These are phyloP conservation scores for Sphenostylis stenocarpa DNA, from an alignment of 306 rosid species.

Conservation along the genomic window DNA sequence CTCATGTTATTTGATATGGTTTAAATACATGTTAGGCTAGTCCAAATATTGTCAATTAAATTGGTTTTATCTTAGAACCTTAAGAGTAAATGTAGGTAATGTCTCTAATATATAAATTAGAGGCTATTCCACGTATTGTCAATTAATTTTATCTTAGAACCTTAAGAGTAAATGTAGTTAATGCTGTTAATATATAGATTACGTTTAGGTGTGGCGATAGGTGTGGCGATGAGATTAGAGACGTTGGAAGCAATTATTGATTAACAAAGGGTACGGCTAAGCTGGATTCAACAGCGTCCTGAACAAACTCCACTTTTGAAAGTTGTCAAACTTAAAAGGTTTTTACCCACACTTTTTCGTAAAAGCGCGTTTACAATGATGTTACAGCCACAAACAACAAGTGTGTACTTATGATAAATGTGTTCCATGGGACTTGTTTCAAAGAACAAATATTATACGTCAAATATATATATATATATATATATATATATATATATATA, in stretches of 20 bases:
- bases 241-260: slow-evolving; percentile 26
- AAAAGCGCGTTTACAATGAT: slow-evolving; percentile 6
- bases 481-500: too few species aligned
- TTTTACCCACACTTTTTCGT: background rate
- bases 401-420: slow-evolving; percentile 6
- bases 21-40: too few species aligned
- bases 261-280: background rate
- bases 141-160: too few species aligned
- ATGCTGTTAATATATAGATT: background rate
- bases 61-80: too few species aligned
- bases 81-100: too few species aligned
- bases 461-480: background rate
- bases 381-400: slow-evolving; percentile 27
- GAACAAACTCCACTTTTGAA: slow-evolving; percentile 19
- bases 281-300: slow-evolving; percentile 20
- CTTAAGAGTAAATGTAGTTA: too few species aligned
- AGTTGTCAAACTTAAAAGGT: slow-evolving; percentile 22
- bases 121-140: too few species aligned
- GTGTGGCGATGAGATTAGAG: background rate
- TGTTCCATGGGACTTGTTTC: slow-evolving; percentile 17
- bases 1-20: too few species aligned
- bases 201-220: background rate
- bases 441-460: slow-evolving; percentile 21
- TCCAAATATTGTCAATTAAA: too few species aligned
- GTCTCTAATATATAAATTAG: too few species aligned